Percentiles rank a stretch among this genome's conserved stretches.
Conservation (phyloP, 2,329 filamentous ascomycete genomes). For the Fusarium pseudoanthophilum region DNA sequence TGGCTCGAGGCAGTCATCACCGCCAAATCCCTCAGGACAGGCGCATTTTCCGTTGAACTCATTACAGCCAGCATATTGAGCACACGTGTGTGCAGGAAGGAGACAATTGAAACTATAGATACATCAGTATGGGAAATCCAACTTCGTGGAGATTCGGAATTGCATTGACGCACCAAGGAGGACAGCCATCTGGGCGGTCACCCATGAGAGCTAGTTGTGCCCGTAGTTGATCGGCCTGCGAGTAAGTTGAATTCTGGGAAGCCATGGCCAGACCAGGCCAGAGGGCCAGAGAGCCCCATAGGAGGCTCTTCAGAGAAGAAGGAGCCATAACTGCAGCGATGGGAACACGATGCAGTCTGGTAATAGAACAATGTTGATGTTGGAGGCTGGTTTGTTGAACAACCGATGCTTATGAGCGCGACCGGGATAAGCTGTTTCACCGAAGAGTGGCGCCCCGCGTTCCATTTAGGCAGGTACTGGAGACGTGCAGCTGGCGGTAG, state of each 20-base stretch:
- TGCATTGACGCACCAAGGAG: slow-evolving; percentile 69
- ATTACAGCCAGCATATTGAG: slow-evolving; percentile 91
- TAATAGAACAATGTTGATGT: slow-evolving; percentile 31
- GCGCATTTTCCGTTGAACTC: slow-evolving; percentile 91
- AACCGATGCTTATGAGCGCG: slow-evolving; percentile 27
- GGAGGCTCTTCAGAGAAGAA: slow-evolving; percentile 51
- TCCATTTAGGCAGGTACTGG: slow-evolving; percentile 39
- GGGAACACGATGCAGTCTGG: slow-evolving; percentile 32
- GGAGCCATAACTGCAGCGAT: slow-evolving; percentile 54
- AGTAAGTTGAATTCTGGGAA: slow-evolving; percentile 66
- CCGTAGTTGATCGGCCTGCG: slow-evolving; percentile 68
- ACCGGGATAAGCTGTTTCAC: slow-evolving; percentile 42
- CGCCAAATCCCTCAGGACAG: slow-evolving; percentile 92
- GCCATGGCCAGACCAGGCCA: slow-evolving; percentile 55
- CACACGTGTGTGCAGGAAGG: slow-evolving; percentile 88
- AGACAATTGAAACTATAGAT: slow-evolving; percentile 91
- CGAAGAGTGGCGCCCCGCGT: slow-evolving; percentile 43
- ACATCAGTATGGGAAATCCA: slow-evolving; percentile 17
- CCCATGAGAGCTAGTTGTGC: slow-evolving; percentile 77
- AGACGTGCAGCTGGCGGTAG: slow-evolving; percentile 4
- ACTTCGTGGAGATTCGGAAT: not conserved
- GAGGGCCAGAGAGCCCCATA: slow-evolving; percentile 53
- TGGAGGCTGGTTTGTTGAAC: slow-evolving; percentile 26
- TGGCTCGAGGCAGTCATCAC: slow-evolving; percentile 90
- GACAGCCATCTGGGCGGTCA: slow-evolving; percentile 79